Evolutionary conservation across 2,329 filamentous ascomycete species (phyloP).

Genomic region (Cladophialophora bantiana): DNA sequence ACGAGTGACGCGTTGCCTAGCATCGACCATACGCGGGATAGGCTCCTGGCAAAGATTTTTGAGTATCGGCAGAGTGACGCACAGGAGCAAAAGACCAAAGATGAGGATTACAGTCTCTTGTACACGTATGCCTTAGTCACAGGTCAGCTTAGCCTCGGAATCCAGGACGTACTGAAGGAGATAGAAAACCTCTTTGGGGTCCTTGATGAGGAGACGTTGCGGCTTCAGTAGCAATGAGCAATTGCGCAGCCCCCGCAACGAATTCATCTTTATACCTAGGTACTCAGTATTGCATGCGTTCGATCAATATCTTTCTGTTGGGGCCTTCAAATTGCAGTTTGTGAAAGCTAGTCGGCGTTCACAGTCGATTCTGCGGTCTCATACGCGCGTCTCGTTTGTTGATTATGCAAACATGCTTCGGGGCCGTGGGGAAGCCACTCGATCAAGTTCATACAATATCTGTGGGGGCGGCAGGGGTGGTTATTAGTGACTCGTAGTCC

Average conservation of each 20-base stretch:
- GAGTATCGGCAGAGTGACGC: slow-evolving; percentile 77
- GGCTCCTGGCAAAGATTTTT: slow-evolving; percentile 85
- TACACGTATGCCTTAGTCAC: slow-evolving; percentile 83
- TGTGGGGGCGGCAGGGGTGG: too few species aligned
- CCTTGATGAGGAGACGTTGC: slow-evolving; percentile 67
- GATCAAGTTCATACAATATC: too few species aligned
- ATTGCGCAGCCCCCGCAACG: not conserved
- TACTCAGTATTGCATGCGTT: not conserved
- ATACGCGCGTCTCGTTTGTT: too few species aligned
- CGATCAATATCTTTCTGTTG: not conserved
- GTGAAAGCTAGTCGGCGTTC: not conserved
- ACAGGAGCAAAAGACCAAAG: slow-evolving; percentile 52
- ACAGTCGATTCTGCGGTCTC: not conserved
- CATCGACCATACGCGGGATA: slow-evolving; percentile 79
- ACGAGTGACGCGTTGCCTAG: slow-evolving; percentile 82
- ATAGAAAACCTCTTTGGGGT: slow-evolving; percentile 68
- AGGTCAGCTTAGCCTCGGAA: slow-evolving; percentile 64
- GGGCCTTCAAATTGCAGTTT: not conserved
- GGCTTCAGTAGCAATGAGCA: slow-evolving; percentile 54
- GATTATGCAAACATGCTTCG: too few species aligned
- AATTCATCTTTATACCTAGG: not conserved
- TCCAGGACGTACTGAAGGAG: slow-evolving; percentile 60
- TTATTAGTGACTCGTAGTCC: too few species aligned
- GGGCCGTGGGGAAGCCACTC: too few species aligned
- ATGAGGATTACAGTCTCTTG: slow-evolving; percentile 82